Evolutionary conservation across 805 yeast genomes (phyloP).

Genomic region (Torulaspora maleeae): DNA sequence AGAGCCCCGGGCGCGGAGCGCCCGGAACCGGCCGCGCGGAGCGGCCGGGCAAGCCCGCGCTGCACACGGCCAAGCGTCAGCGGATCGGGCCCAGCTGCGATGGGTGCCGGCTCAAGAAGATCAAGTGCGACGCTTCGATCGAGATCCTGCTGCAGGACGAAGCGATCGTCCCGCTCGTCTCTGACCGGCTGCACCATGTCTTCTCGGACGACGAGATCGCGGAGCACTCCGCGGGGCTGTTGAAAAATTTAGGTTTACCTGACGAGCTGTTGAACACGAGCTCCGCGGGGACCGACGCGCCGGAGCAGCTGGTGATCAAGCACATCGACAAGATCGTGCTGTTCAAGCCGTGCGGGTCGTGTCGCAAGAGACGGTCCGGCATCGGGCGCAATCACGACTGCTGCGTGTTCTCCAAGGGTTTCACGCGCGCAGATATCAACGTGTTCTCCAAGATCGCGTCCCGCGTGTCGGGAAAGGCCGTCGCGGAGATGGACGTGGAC

Average conservation of each 20-base stretch:
- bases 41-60: neutral
- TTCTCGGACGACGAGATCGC: constrained; percentile 19
- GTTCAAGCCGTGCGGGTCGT: constrained; percentile 53
- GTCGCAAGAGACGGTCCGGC: constrained; percentile 32
- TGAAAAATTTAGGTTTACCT: constrained; percentile 6
- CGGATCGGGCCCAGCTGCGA: constrained; percentile 74
- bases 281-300: neutral
- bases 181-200: constrained; percentile 23
- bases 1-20: neutral
- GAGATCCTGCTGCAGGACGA: constrained; percentile 36
- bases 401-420: constrained; percentile 61
- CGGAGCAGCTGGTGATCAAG: constrained; percentile 20
- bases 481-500: constrained; percentile 16
- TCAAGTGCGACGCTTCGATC: constrained; percentile 68
- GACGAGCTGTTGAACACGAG: neutral
- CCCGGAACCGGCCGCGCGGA: neutral
- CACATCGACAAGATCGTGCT: constrained; percentile 39
- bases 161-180: constrained; percentile 15
- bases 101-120: constrained; percentile 61
- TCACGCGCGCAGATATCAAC: constrained; percentile 30
- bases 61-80: constrained; percentile 41
- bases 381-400: constrained; percentile 16
- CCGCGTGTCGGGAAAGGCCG: constrained; percentile 12
- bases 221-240: constrained; percentile 1
- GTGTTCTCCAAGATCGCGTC: constrained; percentile 20